A percentile compares a stretch with the other conserved stretches of the same genome.
These are phyloP conservation scores for Penicillium lagena DNA, from an alignment of 495 filamentous ascomycete genomes.

Conservation along the genomic window DNA sequence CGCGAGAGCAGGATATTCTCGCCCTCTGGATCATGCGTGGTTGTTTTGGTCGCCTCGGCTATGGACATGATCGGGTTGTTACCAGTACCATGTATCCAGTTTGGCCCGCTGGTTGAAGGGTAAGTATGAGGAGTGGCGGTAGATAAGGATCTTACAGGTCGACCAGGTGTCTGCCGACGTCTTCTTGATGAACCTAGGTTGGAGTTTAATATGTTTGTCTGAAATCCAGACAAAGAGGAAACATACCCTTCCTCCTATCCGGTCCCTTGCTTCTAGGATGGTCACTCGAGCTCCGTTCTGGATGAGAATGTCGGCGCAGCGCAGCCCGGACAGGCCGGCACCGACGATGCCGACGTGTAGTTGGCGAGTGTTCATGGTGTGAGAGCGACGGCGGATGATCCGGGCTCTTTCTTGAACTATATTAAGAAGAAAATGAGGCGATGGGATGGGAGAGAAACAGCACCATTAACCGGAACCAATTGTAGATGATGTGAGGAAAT, in stretches of 20 bases:
- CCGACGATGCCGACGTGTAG: slow-evolving; percentile 68
- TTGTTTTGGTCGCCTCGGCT: slow-evolving; percentile 60
- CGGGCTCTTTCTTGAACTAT: no score
- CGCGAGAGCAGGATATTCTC: slow-evolving; percentile 54
- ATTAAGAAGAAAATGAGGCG: no score
- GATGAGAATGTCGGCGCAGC: slow-evolving; percentile 77
- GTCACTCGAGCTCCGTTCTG: slow-evolving; percentile 76
- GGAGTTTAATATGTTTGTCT: no score
- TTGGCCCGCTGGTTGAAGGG: slow-evolving; percentile 59
- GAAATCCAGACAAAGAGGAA: not conserved
- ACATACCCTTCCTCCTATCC: slow-evolving; percentile 75
- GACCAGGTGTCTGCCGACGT: slow-evolving; percentile 33
- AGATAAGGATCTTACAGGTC: slow-evolving; percentile 30
- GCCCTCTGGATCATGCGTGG: slow-evolving; percentile 48
- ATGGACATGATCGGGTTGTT: slow-evolving; percentile 81
- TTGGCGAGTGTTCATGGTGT: slow-evolving; percentile 29
- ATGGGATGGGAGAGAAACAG: no score
- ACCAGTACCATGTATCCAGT: slow-evolving; percentile 90
- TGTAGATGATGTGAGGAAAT: no score
- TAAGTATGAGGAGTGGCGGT: slow-evolving; percentile 2
- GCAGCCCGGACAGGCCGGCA: slow-evolving; percentile 79
- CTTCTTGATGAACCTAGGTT: slow-evolving; percentile 31
- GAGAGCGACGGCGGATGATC: not conserved
- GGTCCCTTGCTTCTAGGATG: slow-evolving; percentile 76
- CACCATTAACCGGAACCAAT: no score